These are phyloP conservation scores for Saitozyma podzolica DNA, from an alignment of 768 basidiomycete species.

Conservation along the genomic window DNA sequence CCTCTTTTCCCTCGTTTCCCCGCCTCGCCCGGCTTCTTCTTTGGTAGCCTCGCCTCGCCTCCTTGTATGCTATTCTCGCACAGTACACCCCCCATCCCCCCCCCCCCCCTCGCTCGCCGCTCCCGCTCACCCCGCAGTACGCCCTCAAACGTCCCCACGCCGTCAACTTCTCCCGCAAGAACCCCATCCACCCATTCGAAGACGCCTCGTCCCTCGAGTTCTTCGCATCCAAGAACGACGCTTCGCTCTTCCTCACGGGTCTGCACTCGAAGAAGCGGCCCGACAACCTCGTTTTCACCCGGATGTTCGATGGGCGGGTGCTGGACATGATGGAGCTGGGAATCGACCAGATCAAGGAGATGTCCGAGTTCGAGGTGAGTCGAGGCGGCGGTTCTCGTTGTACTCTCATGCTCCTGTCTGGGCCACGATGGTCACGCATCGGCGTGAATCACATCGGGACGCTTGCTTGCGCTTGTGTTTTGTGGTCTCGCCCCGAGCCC, in stretches of 20 bases:
- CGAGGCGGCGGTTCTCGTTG: neutral
- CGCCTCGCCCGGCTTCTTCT: no score
- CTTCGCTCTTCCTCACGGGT: conserved; percentile 83
- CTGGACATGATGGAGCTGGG: conserved; percentile 96
- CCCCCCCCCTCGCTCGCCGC: neutral
- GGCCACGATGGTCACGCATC: no score
- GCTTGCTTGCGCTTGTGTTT: no score
- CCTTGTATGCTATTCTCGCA: no score
- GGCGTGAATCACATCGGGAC: no score
- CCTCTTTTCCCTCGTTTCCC: no score
- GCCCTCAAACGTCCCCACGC: conserved; percentile 87
- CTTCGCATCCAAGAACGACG: conserved; percentile 92
- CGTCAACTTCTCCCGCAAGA: conserved; percentile 93
- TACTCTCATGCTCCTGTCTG: neutral
- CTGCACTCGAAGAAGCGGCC: conserved; percentile 94
- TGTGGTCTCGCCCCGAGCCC: no score
- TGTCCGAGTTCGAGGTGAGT: conserved; percentile 80
- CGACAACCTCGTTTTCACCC: conserved; percentile 75
- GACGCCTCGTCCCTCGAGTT: conserved; percentile 79
- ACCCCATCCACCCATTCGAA: conserved; percentile 86
- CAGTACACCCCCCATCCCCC: neutral
- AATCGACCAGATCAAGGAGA: conserved; percentile 73
- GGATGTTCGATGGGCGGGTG: conserved; percentile 81
- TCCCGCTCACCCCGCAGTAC: conserved; percentile 62
- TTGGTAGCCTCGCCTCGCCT: no score